Percentiles rank a stretch among this genome's conserved stretches.
Conservation (phyloP, 164 flowering plant genomes). For the Nymphaea thermarum region DNA sequence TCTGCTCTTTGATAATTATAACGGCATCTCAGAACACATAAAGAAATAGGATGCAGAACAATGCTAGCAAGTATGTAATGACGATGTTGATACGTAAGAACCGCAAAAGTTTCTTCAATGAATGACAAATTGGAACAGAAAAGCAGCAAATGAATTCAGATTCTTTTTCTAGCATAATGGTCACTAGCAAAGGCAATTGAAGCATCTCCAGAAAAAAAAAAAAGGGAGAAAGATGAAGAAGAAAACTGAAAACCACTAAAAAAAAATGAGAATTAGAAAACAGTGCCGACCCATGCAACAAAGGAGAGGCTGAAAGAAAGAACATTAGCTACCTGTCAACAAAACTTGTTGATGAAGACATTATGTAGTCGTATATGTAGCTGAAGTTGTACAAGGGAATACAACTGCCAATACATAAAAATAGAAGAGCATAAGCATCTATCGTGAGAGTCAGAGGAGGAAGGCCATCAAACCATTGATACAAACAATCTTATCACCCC, state of each 20-base stretch:
- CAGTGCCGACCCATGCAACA: not conserved
- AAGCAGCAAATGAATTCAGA: not conserved
- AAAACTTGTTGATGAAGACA: slow-evolving; percentile 88
- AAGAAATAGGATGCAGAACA: too few species aligned
- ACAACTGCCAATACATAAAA: slow-evolving; percentile 62
- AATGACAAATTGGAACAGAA: too few species aligned
- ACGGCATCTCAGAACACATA: too few species aligned
- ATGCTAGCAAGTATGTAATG: not conserved
- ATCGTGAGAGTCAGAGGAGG: too few species aligned
- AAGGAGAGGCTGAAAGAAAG: not conserved
- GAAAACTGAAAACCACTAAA: not conserved
- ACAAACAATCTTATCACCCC: too few species aligned
- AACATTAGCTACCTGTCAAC: slow-evolving; percentile 72
- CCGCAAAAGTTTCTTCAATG: not conserved
- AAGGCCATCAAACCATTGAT: too few species aligned
- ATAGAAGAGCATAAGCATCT: too few species aligned
- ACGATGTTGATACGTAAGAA: not conserved
- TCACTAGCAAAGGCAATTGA: not conserved
- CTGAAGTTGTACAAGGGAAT: slow-evolving; percentile 95
- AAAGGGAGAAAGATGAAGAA: not conserved
- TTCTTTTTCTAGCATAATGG: not conserved
- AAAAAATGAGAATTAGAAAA: not conserved
- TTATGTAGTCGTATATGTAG: slow-evolving; percentile 83
- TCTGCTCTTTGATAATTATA: too few species aligned
- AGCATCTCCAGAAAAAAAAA: not conserved